A percentile compares a stretch with the other conserved stretches of the same genome.
Conservation (phyloP, 768 basidiomycete species). For the Scleroderma bovista region DNA sequence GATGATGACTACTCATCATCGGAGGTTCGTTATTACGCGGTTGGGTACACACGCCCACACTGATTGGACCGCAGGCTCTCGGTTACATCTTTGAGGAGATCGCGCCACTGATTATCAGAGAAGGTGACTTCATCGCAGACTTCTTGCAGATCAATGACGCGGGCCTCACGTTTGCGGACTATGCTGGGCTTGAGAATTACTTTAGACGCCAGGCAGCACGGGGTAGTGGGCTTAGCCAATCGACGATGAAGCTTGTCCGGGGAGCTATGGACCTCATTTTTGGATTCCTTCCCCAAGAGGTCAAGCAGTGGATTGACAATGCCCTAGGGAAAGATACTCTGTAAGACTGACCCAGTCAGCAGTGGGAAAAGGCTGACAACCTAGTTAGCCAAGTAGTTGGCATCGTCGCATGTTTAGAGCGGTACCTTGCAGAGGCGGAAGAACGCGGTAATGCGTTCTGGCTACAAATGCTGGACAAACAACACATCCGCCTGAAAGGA, state of each 20-base stretch:
- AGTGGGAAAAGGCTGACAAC: conserved; percentile 3
- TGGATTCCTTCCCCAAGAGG: conserved; percentile 79
- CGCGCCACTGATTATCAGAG: conserved; percentile 66
- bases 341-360: conserved; percentile 38
- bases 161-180: conserved; percentile 90
- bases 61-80: conserved; percentile 52
- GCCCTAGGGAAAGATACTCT: conserved; percentile 71
- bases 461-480: conserved; percentile 73
- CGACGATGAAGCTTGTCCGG: conserved; percentile 75
- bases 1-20: conserved; percentile 64
- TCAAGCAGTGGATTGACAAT: conserved; percentile 81
- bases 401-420: conserved; percentile 72
- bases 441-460: conserved; percentile 73
- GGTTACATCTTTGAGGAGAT: conserved; percentile 71
- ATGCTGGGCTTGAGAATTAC: conserved; percentile 90
- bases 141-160: conserved; percentile 91
- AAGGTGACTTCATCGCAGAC: conserved; percentile 85
- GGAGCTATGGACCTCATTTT: conserved; percentile 94
- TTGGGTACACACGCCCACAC: background rate
- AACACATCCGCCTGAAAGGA: conserved; percentile 71
- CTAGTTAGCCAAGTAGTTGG: conserved; percentile 74
- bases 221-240: conserved; percentile 55
- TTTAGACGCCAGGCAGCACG: conserved; percentile 89
- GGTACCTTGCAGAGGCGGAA: conserved; percentile 69
- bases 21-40: conserved; percentile 46